These are phyloP conservation scores for Colletotrichum ledebouriae DNA, from an alignment of 2,329 filamentous ascomycete species.

Conservation along the genomic window DNA sequence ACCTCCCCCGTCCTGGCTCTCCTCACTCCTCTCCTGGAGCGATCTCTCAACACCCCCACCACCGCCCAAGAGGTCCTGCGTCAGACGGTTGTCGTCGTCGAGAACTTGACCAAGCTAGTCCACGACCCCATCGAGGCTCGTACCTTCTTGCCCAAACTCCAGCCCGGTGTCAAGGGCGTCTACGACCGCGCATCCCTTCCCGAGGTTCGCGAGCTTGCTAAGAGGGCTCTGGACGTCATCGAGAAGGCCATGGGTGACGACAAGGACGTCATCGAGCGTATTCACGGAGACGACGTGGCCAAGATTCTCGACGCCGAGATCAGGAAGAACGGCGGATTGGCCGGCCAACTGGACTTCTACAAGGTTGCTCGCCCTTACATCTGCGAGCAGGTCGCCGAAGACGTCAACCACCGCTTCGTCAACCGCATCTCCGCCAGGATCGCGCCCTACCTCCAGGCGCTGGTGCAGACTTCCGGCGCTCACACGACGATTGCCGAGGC, in stretches of 20 bases:
- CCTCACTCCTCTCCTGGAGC: conserved; percentile 93
- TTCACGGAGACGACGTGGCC: conserved; percentile 79
- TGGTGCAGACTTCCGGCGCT: conserved; percentile 74
- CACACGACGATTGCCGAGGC: conserved; percentile 75
- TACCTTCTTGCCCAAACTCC: conserved; percentile 93
- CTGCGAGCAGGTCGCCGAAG: conserved; percentile 86
- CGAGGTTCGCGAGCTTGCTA: conserved; percentile 92
- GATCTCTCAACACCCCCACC: conserved; percentile 89
- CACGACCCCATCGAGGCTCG: conserved; percentile 95
- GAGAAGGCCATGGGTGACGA: conserved; percentile 90
- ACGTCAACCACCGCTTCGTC: conserved; percentile 85
- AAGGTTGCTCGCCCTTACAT: conserved; percentile 80
- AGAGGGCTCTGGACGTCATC: conserved; percentile 86
- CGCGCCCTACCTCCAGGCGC: conserved; percentile 79
- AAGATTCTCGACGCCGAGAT: conserved; percentile 82
- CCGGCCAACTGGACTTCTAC: conserved; percentile 74
- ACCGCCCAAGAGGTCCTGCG: conserved; percentile 95
- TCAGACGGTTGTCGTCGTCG: conserved; percentile 95
- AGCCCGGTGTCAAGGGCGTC: conserved; percentile 92
- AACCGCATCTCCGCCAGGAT: conserved; percentile 78
- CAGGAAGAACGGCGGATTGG: conserved; percentile 75
- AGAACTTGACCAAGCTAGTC: conserved; percentile 98
- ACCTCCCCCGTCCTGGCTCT: conserved; percentile 95
- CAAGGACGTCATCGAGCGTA: conserved; percentile 75
- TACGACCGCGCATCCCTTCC: conserved; percentile 90